Percentiles rank a stretch among this genome's conserved stretches.
phyloP scores from a whole-genome alignment of 2,329 filamentous ascomycete species.

The Fusarium napiforme region DNA sequence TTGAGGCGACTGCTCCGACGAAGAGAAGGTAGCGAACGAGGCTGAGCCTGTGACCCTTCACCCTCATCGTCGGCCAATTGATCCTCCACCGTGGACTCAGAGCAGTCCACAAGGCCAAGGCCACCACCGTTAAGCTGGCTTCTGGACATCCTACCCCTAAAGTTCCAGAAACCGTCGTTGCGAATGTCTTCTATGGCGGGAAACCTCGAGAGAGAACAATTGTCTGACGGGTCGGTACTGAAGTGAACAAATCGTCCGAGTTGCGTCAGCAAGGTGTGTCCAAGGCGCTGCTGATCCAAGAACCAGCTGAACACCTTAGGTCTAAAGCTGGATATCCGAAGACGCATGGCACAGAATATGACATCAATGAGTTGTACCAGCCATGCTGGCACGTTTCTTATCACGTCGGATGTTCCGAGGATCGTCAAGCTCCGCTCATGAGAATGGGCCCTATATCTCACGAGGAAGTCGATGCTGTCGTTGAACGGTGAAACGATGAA shows the following conservation, averaged over 20 bases:
- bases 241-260: not conserved
- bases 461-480: not conserved
- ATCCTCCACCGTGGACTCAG: not conserved
- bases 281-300: not conserved
- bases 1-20: not conserved
- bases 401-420: not conserved
- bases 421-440: not conserved
- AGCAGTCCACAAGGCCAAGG: not conserved
- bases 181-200: not conserved
- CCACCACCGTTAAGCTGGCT: not conserved
- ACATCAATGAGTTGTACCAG: not conserved
- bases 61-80: not conserved
- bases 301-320: not conserved
- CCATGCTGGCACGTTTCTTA: not conserved
- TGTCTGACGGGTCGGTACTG: not conserved
- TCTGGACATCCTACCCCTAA: not conserved
- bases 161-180: not conserved
- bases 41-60: not conserved
- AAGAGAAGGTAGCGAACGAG: not conserved
- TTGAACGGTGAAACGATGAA: not conserved
- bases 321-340: not conserved
- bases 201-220: not conserved
- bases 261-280: not conserved
- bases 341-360: not conserved
- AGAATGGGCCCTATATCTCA: not conserved